Base-by-base conservation (phyloP, 1,284 basidiomycete genomes). In the Malassezia slooffiae region DNA sequence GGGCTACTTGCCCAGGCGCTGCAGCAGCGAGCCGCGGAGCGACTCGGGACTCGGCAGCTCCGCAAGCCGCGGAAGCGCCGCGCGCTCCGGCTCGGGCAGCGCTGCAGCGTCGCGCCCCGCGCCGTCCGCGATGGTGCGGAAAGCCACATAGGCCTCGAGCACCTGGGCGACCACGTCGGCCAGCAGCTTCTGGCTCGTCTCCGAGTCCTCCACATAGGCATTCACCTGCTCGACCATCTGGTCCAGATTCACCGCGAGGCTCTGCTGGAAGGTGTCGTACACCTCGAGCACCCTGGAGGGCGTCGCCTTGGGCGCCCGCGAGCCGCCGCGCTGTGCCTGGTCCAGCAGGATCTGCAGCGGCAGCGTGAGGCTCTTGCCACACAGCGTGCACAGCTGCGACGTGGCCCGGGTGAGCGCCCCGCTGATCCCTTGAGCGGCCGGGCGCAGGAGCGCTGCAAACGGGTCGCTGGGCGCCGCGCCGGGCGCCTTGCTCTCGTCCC, bases 231-330 rank as follows among this genome's bases (percentile, higher is more conserved):
- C 35, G 8, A 17, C 22, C 12, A 27, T 24, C 9, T 38, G 29
- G 33, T 26, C 46, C 20, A 32, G 13, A 26, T 48, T 48, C 17
- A 41, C 46, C n/a, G 28, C 46, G 12, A 48, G 12, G 22, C 46
- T 43, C 19, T 48, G 46, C 16, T 38, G 40, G n/a, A 48, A 48
- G 9, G 40, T 38, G 7, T 16, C 12, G 29, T 23, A 43, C 9
- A 41, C 46, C 11, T 29, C 40, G 8, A n/a, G 2, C 7, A 41
- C 46, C 15, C 39, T 48, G 27, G 11, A 19, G 5, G 28, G 27
- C 4, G 17, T 13, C 8, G 15, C n/a, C n/a, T n/a, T n/a, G n/a
- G n/a, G n/a, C n/a, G n/a, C n/a, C n/a, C n/a, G n/a, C n/a, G n/a
- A n/a, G n/a, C 5, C 8, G 17, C n/a, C 2, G 17, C 9, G 21